Percentiles rank a stretch among this genome's conserved stretches.
Conservation (phyloP, 2,329 filamentous ascomycete species). For the Cytospora piceicola region DNA sequence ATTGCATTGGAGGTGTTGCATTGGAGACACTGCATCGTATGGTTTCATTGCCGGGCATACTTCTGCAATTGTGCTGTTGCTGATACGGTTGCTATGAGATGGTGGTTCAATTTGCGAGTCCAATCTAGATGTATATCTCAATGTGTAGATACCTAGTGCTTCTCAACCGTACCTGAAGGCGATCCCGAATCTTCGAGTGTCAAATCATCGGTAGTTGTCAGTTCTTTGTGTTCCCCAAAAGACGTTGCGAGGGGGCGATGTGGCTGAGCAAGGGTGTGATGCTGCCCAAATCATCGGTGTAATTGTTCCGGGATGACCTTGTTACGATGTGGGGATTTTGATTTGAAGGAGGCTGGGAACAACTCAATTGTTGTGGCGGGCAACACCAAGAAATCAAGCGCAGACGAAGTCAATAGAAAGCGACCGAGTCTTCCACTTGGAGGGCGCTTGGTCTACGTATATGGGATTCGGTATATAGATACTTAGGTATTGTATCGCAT, state of each 20-base stretch:
- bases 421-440: background rate
- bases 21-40: constrained; percentile 40
- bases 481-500: background rate
- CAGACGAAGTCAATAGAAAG: background rate
- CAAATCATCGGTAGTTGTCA: background rate
- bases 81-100: background rate
- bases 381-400: background rate
- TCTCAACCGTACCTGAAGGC: no score
- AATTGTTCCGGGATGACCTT: background rate
- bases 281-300: background rate
- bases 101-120: background rate
- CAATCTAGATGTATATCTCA: background rate
- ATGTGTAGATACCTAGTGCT: background rate
- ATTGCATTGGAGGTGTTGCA: constrained; percentile 40
- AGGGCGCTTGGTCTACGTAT: no score
- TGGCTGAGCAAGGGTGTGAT: background rate
- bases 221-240: background rate
- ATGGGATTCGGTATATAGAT: background rate
- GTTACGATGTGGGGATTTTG: background rate
- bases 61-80: background rate
- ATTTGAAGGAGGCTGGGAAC: constrained; percentile 15
- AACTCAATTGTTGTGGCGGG: constrained; percentile 1
- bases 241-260: background rate
- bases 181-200: no score
- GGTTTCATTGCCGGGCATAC: constrained; percentile 5